Base-by-base conservation (phyloP, 2,329 filamentous ascomycete species). In the Fusarium zealandicum region DNA sequence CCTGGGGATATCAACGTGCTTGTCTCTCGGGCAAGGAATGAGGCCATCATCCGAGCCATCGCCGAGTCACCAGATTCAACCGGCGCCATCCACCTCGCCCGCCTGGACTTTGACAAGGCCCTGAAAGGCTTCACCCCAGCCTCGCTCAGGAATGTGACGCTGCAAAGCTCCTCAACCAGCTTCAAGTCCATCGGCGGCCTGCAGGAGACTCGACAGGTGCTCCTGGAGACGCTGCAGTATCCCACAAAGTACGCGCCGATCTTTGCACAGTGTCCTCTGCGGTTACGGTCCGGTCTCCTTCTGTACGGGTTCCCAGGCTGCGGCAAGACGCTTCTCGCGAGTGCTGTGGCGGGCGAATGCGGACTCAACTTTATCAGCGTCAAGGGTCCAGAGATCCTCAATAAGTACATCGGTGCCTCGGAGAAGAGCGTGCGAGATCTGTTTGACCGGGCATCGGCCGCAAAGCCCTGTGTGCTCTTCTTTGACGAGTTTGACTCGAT, bases 401-500 rank as follows among this genome's bases (percentile, higher is more conserved):
- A 99, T 80, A 99, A 99, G 76, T 99, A 99, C 73, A 99, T 99
- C 54, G 95, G 95, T 69, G 95, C 95, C 1, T 96, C 90, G 22
- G 95, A 99, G 70, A 99, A 99, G 80, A 92, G 88, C 56, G 93
- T 99, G 6, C 87, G 96, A 35, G 95, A 99, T 72, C 80, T 99
- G 1, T 99, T 99, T 69, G 93, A 96, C 70, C 86, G 95, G 35
- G 95, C 95, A 0, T 87, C 89, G 69, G 93, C 95, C 3, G 95
- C 95, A 5, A 87, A 89, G 54, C 96, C 96, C 0, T 98, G 95
- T 66, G 90, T 99, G 5, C 80, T 99, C 8, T 99, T 99, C 81
- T 99, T 99, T 70, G 95, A 99, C 70, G 95, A 99, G 73, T 99
- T 99, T 70, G 95, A 99, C 76, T 93, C 90, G 32, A 98, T 99